Conservation (phyloP, 768 basidiomycete species). For the Kwoniella bestiolae region DNA sequence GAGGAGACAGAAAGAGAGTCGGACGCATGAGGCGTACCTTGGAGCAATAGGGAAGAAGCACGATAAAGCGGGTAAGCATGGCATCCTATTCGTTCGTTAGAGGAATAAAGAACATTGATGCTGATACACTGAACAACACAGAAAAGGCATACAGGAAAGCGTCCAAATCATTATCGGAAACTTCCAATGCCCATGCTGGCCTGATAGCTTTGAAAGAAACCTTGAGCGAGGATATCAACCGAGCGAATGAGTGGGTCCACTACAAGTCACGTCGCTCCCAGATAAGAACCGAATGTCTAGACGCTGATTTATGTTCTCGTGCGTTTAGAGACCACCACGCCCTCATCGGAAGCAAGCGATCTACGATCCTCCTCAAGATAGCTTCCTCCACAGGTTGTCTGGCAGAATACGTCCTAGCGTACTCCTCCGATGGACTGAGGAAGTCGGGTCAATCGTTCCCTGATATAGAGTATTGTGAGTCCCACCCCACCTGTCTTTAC, state of each 20-base stretch:
- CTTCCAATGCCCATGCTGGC: slow-evolving; percentile 20
- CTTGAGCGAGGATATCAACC: slow-evolving; percentile 17
- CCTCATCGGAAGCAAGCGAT: slow-evolving; percentile 7
- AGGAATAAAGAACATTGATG: no score
- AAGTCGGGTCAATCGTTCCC: slow-evolving; percentile 13
- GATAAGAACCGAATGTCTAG: no score
- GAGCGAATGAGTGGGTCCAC: slow-evolving; percentile 15
- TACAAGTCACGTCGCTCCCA: no score
- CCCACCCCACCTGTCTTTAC: neutral
- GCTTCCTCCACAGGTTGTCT: slow-evolving; percentile 6
- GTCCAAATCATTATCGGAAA: slow-evolving; percentile 16
- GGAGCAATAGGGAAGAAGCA: slow-evolving; percentile 22
- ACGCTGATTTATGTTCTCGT: neutral
- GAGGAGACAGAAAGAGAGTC: slow-evolving; percentile 17
- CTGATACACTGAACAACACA: no score
- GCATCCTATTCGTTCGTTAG: no score
- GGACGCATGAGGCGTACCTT: slow-evolving; percentile 25
- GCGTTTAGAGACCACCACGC: neutral
- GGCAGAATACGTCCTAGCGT: neutral
- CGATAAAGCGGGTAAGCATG: slow-evolving; percentile 26
- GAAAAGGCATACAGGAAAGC: slow-evolving; percentile 29
- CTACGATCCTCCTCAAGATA: slow-evolving; percentile 3
- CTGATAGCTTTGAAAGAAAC: slow-evolving; percentile 20
- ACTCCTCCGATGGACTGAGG: slow-evolving; percentile 12
- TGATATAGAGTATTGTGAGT: slow-evolving; percentile 20